Base-by-base conservation (phyloP, 306 rosid genomes). In the Fagus sylvatica region DNA sequence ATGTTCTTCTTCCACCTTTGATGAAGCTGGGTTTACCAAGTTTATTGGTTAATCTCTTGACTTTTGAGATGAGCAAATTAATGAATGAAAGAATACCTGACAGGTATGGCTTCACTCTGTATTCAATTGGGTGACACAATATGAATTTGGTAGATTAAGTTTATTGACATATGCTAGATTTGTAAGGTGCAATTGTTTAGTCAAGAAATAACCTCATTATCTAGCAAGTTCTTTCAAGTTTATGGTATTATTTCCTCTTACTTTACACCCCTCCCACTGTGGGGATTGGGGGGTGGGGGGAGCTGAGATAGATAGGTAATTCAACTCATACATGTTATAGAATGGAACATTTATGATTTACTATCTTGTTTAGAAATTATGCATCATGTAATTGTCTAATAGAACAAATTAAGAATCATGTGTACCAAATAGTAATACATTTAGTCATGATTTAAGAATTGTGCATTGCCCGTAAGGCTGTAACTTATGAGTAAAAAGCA, bases 11-110 rank as follows among this genome's bases (percentile, higher is more conserved):
- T 73, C 88, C 89, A 33, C 83, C 88, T 71, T 61, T 92, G 81
- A 87, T 89, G 93, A 89, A 86, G 87, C 89, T 90, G 87, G 97
- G 98, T 77, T 87, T 92, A 78, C 73, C 92, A 75, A 91, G 81
- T 83, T 66, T 86, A 78, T 78, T 95, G 87, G 79, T 87, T 76
- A 88, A 54, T 80, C 95, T 92, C 65, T 85, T 92, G 85, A 81
- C 78, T 77, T 86, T 78, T 79, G 98, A 95, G 91, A 85, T 83
- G 78, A 76, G 82, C 84, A 85, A 81, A 77, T 75, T 89, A 78
- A 69, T 3, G 71, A 83, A 65, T 71, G 97, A 92, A 85, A 84
- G 93, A 86, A 79, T 68, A 22, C 81, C 88, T 43, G 97, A 92
- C 82, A 95, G 98, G 98, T 95, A 80, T 40, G 48, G n/a, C 43